A percentile compares a stretch with the other conserved stretches of the same genome.
Conservation (phyloP, 1,284 basidiomycete species). For the Rhodotorula sp. region DNA sequence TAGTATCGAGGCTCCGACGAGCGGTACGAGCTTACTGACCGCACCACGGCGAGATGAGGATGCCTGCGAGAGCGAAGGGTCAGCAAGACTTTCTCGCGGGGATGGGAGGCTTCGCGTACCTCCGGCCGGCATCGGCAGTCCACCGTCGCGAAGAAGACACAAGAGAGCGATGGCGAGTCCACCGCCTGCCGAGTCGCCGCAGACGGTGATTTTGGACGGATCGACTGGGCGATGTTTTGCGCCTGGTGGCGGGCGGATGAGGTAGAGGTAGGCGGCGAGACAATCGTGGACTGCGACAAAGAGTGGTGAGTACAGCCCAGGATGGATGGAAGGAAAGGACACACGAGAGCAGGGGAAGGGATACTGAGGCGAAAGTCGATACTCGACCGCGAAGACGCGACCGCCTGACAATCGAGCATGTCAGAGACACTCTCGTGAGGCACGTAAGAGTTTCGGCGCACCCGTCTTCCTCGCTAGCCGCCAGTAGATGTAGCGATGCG, state of each 20-base stretch:
- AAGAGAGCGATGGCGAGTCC: slow-evolving; percentile 79
- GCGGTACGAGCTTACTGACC: not conserved
- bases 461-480: slow-evolving; percentile 68
- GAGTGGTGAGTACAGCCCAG: not conserved
- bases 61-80: slow-evolving; percentile 43
- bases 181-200: slow-evolving; percentile 93
- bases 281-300: slow-evolving; percentile 49
- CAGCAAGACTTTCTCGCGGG: not conserved
- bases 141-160: slow-evolving; percentile 85
- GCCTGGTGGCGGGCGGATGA: slow-evolving; percentile 66
- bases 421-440: no score
- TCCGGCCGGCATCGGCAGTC: slow-evolving; percentile 78
- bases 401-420: slow-evolving; percentile 53
- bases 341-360: slow-evolving; percentile 95
- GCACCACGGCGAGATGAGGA: slow-evolving; percentile 69
- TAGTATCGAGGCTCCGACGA: slow-evolving; percentile 55
- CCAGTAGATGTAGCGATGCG: slow-evolving; percentile 48
- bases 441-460: no score
- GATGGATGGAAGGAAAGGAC: slow-evolving; percentile 64
- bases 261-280: slow-evolving; percentile 61
- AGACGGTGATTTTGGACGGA: slow-evolving; percentile 75
- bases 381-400: slow-evolving; percentile 83
- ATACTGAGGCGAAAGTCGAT: slow-evolving; percentile 68
- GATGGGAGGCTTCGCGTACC: slow-evolving; percentile 44
- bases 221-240: slow-evolving; percentile 74